A percentile compares a stretch with the other conserved stretches of the same genome.
Evolutionary conservation across 2,329 filamentous ascomycete genomes (phyloP).

Genomic region (Phaeosphaeria sp.): DNA sequence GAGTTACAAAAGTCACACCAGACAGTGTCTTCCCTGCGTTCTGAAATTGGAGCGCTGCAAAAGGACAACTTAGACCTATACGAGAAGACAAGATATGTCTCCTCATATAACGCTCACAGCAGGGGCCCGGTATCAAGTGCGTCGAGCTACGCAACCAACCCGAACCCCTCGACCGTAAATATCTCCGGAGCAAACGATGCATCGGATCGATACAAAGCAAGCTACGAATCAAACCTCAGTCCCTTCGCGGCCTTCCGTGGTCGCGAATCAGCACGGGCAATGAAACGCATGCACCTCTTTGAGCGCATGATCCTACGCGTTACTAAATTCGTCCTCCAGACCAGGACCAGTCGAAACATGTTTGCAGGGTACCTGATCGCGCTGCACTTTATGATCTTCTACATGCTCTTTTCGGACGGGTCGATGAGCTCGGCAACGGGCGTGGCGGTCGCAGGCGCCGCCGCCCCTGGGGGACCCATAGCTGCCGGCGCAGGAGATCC

Average conservation of each 20-base stretch:
- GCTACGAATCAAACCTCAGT: conserved; percentile 94
- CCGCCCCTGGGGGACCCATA: conserved; percentile 37
- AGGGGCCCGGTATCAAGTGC: conserved; percentile 66
- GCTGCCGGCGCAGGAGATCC: conserved; percentile 30
- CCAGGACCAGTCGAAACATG: conserved; percentile 86
- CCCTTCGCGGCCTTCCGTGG: conserved; percentile 95
- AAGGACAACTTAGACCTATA: conserved; percentile 96
- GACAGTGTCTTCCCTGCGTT: conserved; percentile 82
- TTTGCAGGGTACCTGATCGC: conserved; percentile 92
- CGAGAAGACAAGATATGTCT: conserved; percentile 96
- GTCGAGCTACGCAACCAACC: conserved; percentile 67
- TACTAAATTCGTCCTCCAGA: conserved; percentile 88
- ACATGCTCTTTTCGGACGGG: conserved; percentile 87
- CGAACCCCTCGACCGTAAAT: conserved; percentile 76
- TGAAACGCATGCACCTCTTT: conserved; percentile 90
- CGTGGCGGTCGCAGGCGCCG: conserved; percentile 32
- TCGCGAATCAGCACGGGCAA: conserved; percentile 88
- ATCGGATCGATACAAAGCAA: conserved; percentile 80
- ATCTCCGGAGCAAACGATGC: conserved; percentile 48
- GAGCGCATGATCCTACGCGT: conserved; percentile 90
- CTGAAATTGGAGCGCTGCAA: conserved; percentile 89
- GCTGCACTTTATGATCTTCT: conserved; percentile 85
- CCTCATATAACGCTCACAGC: conserved; percentile 85
- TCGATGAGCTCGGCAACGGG: conserved; percentile 57
- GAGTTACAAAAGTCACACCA: conserved; percentile 86